A percentile compares a stretch with the other conserved stretches of the same genome.
phyloP scores from a whole-genome alignment of 208 protist genomes.

The Kentomonas sorsogonicus region DNA sequence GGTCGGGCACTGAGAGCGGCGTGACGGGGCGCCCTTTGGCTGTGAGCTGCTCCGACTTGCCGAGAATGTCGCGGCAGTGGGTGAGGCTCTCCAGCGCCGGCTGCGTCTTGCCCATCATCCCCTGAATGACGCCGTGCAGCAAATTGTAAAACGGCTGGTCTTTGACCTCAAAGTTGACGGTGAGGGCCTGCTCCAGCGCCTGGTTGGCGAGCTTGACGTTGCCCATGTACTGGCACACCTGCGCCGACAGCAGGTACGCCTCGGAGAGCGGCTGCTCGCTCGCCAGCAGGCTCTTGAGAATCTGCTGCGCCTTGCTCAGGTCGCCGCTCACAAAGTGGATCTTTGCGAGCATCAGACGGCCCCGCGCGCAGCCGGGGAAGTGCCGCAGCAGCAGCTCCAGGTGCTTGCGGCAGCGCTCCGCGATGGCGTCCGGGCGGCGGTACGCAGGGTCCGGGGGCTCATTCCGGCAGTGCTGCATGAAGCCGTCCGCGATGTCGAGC shows the following conservation, averaged over 20 bases:
- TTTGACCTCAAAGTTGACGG: constrained; percentile 90
- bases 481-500: constrained; percentile 78
- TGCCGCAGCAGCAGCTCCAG: constrained; percentile 77
- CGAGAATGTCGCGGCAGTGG: neutral
- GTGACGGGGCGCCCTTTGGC: constrained; percentile 45
- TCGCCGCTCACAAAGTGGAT: constrained; percentile 82
- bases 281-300: constrained; percentile 56
- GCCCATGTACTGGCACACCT: constrained; percentile 85
- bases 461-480: constrained; percentile 79
- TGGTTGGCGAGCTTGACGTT: constrained; percentile 69
- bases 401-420: constrained; percentile 59
- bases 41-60: neutral
- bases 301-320: constrained; percentile 55
- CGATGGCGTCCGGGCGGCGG: constrained; percentile 47
- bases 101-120: constrained; percentile 50
- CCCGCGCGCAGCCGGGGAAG: constrained; percentile 83
- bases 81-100: constrained; percentile 65
- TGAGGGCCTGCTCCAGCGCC: constrained; percentile 89
- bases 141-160: constrained; percentile 91
- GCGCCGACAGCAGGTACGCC: constrained; percentile 85
- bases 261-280: constrained; percentile 76
- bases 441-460: constrained; percentile 80
- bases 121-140: constrained; percentile 78
- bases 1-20: constrained; percentile 72
- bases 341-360: constrained; percentile 80